Base-by-base conservation (phyloP, 163 green algal species). In the Picocystis sp. region DNA sequence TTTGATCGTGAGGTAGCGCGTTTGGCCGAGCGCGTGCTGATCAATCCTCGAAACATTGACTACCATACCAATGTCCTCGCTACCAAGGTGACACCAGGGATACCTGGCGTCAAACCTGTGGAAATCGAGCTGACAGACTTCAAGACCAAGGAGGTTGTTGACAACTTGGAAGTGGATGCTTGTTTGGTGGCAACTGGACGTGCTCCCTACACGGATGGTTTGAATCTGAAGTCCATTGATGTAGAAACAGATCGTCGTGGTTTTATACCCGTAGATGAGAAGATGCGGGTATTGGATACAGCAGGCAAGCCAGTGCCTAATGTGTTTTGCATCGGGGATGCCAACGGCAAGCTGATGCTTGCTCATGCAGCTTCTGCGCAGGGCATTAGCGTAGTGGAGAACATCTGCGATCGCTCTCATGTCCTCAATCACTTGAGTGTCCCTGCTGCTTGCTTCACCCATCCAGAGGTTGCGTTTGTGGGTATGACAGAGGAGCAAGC, bases 301-400 rank as follows among this genome's bases (percentile, higher is more conserved):
- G 19, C 19, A 44, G 24, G 23, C 52, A 22, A 47, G 11, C 24
- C 61, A 17, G 66, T 96, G 50, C 73, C 73, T 6, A 45, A 83
- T 58, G 71, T 97, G 60, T 97, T 82, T 68, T 96, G 89, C 83
- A 97, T 98, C 53, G 90, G 90, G 22, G 90, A 98, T 63, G 90
- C 87, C 63, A 98, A 98, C 65, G 57, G 65, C 11, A 92, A 92
- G 73, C 89, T 92, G 75, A 98, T 98, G 90, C 77, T 98, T 22
- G 90, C 90, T 38, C 90, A 98, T 66, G 90, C 90, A 13, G 90
- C 90, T 52, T 85, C 65, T 56, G 89, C 89, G 2, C 79, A 87
- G 71, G 78, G 86, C 66, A 93, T 95, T 63, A 79, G 60, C 19
- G 87, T 82, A 0, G 75, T 98, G 43, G 90, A 98, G 72, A 93